A percentile compares a stretch with the other conserved stretches of the same genome.
Evolutionary conservation across 1,139 yeast genomes (phyloP).

Genomic region (Yamadazyma taylorii): DNA sequence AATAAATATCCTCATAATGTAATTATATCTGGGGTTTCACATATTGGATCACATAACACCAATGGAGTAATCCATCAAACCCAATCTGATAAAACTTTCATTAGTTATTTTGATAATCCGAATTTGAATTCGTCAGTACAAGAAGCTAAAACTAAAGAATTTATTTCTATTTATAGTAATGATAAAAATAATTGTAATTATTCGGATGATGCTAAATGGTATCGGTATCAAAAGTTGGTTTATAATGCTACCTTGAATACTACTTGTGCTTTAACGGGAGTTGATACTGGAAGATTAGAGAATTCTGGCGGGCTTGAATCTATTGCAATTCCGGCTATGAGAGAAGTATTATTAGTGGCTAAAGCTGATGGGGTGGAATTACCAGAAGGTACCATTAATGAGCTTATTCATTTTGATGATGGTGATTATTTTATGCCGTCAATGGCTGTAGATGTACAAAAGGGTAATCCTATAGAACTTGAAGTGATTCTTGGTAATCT

Average conservation of each 20-base stretch:
- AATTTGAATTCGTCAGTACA: constrained; percentile 5
- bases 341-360: constrained; percentile 21
- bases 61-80: constrained; percentile 18
- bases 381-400: constrained; percentile 13
- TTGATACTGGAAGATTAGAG: constrained; percentile 27
- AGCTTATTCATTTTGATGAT: constrained; percentile 20
- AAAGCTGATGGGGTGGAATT: constrained; percentile 21
- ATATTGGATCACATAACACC: constrained; percentile 26
- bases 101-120: constrained; percentile 17
- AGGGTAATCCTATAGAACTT: constrained; percentile 31
- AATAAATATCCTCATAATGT: constrained; percentile 22
- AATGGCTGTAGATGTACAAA: constrained; percentile 36
- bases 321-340: constrained; percentile 24
- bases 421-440: constrained; percentile 27
- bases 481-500: constrained; percentile 32
- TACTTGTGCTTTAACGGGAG: constrained; percentile 29
- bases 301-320: constrained; percentile 3
- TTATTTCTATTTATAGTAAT: constrained; percentile 27
- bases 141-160: constrained; percentile 10
- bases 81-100: constrained; percentile 35
- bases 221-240: constrained; percentile 36
- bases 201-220: constrained; percentile 21
- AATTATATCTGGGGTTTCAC: constrained; percentile 26
- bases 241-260: constrained; percentile 38
- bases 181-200: constrained; percentile 13